These are phyloP conservation scores for Xanthoceras sorbifolium DNA, from an alignment of 345 rosid genomes.

Conservation along the genomic window DNA sequence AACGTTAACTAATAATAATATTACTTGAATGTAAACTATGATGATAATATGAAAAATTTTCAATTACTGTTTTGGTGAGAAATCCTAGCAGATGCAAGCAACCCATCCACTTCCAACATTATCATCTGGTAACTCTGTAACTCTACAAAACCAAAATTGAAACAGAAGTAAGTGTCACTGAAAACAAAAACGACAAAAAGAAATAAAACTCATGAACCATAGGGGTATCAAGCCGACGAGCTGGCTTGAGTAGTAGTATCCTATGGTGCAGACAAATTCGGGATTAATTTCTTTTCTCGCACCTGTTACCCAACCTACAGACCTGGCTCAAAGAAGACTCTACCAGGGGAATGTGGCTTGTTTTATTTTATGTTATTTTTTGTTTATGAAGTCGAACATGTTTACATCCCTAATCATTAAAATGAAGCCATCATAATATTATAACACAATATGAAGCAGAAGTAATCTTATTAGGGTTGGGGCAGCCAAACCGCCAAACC, in stretches of 20 bases:
- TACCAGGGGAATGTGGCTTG: neutral
- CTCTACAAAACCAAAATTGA: conserved; percentile 37
- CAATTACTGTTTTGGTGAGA: neutral
- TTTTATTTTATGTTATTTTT: too few species aligned
- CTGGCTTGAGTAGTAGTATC: too few species aligned
- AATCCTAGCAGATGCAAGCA: neutral
- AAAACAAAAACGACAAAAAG: neutral
- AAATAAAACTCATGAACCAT: neutral
- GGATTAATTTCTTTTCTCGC: too few species aligned
- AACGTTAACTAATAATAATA: neutral
- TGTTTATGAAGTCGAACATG: too few species aligned
- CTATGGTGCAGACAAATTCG: too few species aligned
- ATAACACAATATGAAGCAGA: conserved; percentile 11
- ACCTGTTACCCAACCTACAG: too few species aligned
- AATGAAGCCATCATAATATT: neutral
- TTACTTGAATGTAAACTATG: neutral
- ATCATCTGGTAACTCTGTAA: conserved; percentile 58
- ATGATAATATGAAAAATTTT: neutral
- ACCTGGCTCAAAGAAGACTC: neutral
- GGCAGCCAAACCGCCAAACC: too few species aligned
- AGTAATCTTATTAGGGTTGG: too few species aligned
- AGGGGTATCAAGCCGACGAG: too few species aligned
- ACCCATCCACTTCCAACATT: conserved; percentile 9
- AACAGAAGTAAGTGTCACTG: neutral
- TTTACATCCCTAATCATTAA: neutral